These are phyloP conservation scores for Ruellia speciosa DNA, from an alignment of 305 asterid species.

Conservation along the genomic window DNA sequence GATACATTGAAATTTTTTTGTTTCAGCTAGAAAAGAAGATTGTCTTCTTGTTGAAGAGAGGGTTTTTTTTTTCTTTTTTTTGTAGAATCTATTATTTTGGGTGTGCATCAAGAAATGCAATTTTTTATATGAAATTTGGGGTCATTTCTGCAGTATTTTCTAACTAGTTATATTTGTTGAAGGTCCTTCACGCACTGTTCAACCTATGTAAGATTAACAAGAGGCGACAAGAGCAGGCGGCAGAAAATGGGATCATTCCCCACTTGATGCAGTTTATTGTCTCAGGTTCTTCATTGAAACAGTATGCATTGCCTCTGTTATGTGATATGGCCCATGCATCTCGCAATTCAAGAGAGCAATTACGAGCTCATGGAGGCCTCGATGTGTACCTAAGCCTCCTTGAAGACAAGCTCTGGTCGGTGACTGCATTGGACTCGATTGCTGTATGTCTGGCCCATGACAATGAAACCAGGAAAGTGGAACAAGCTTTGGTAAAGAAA, in stretches of 20 bases:
- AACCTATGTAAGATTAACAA: conserved; percentile 97
- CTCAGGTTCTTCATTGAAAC: conserved; percentile 84
- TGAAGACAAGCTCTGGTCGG: conserved; percentile 91
- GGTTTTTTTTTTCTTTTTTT: too few species aligned
- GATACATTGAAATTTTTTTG: neutral
- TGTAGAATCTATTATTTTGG: too few species aligned
- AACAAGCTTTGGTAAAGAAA: conserved; percentile 83
- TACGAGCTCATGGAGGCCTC: conserved; percentile 96
- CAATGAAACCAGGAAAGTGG: conserved; percentile 87
- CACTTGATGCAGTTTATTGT: conserved; percentile 87
- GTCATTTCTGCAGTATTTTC: conserved; percentile 15
- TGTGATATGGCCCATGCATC: conserved; percentile 99
- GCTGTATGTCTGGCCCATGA: conserved; percentile 98
- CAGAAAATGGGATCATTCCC: conserved; percentile 98
- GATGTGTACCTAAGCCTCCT: conserved; percentile 95
- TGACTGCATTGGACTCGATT: conserved; percentile 94
- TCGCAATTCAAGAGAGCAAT: conserved; percentile 92
- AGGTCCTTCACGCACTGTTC: conserved; percentile 94
- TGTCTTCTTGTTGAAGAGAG: neutral
- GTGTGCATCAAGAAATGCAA: neutral
- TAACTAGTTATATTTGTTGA: conserved; percentile 23
- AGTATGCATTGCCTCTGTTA: conserved; percentile 85
- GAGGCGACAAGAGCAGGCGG: conserved; percentile 99
- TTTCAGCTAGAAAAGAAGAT: neutral
- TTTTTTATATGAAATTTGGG: neutral